These are phyloP conservation scores for Populus euphratica DNA, from an alignment of 345 rosid genomes.

Conservation along the genomic window DNA sequence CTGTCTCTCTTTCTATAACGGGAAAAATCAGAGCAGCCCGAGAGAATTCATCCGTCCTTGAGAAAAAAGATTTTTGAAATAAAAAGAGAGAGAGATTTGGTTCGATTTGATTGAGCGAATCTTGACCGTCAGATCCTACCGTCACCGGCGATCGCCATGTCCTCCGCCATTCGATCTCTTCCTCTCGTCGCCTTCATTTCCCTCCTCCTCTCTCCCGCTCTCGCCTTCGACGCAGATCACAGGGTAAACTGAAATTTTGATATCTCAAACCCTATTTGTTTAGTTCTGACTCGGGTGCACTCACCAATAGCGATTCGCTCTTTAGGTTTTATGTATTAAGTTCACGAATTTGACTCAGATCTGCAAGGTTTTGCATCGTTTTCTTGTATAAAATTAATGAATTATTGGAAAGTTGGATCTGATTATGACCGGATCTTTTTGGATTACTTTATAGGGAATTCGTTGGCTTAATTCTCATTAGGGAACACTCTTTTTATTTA, in stretches of 20 bases:
- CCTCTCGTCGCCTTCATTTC: conserved; percentile 20
- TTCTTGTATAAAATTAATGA: background rate
- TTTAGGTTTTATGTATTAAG: background rate
- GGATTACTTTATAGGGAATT: background rate
- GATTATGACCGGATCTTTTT: background rate
- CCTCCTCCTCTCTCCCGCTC: conserved; percentile 36
- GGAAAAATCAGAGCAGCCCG: background rate
- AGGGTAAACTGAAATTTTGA: conserved; percentile 43
- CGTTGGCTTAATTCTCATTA: background rate
- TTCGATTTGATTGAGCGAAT: background rate
- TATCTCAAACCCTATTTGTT: background rate
- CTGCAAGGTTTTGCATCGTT: conserved; percentile 17
- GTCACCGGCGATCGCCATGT: conserved; percentile 55
- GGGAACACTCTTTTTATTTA: background rate
- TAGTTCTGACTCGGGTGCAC: background rate
- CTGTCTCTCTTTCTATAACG: background rate
- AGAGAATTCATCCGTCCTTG: background rate
- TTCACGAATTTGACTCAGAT: conserved; percentile 21
- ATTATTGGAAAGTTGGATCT: background rate
- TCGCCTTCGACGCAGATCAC: conserved; percentile 91
- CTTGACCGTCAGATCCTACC: conserved; percentile 47
- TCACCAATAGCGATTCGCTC: background rate
- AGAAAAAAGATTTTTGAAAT: background rate
- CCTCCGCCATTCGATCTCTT: conserved; percentile 34
- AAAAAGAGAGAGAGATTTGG: background rate